A percentile compares a stretch with the other conserved stretches of the same genome.
These are phyloP conservation scores for Termitomyces sp. DNA, from an alignment of 768 basidiomycete species.

Conservation along the genomic window DNA sequence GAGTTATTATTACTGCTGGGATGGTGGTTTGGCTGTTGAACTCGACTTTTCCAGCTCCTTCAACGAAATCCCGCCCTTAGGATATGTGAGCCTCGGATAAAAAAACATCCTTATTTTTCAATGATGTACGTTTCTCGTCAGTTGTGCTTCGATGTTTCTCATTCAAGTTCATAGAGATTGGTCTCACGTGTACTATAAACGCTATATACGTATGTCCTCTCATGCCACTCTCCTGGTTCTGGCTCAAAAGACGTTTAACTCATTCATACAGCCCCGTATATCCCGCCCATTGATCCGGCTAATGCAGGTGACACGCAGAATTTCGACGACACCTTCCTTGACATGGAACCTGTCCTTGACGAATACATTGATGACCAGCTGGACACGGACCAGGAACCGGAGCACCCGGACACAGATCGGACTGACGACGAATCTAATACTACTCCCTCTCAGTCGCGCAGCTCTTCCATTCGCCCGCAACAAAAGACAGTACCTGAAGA, in stretches of 20 bases:
- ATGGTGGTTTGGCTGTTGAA: conserved; percentile 8
- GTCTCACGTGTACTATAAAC: conserved; percentile 92
- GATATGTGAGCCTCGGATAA: conserved; percentile 91
- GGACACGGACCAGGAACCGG: conserved; percentile 69
- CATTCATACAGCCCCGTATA: conserved; percentile 71
- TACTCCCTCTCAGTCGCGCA: conserved; percentile 79
- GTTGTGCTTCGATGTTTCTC: conserved; percentile 9
- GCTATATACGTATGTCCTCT: conserved; percentile 77
- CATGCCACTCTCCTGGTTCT: conserved; percentile 8
- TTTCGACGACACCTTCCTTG: conserved; percentile 95
- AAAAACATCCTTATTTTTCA: conserved; percentile 91
- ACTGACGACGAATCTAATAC: conserved; percentile 73
- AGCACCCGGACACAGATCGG: conserved; percentile 65
- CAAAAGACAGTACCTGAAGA: conserved; percentile 41
- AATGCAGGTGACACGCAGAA: conserved; percentile 97
- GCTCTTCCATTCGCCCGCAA: conserved; percentile 58
- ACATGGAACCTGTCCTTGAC: conserved; percentile 91
- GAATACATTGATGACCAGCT: conserved; percentile 61
- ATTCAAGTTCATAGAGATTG: conserved; percentile 61
- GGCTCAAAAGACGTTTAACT: neutral
- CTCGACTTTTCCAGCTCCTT: conserved; percentile 54
- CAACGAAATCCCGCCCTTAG: conserved; percentile 90
- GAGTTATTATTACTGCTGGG: conserved; percentile 27
- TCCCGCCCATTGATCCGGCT: conserved; percentile 84
- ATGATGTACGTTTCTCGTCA: conserved; percentile 64